A percentile compares a stretch with the other conserved stretches of the same genome.
Conservation (phyloP, 116 monocot species). For the Trichopus zeylanicus region DNA sequence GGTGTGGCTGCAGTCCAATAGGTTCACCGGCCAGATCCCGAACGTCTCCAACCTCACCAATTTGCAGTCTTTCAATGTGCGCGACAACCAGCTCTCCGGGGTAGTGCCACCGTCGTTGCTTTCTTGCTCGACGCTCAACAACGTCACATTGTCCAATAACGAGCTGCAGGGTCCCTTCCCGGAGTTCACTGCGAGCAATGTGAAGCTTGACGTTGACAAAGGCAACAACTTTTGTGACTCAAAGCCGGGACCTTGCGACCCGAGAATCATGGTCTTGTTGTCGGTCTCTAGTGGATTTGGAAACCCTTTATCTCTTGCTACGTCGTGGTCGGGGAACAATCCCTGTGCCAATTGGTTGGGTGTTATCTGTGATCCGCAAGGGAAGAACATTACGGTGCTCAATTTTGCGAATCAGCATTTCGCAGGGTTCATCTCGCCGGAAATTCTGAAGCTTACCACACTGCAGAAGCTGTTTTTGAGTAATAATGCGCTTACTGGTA, state of each 20-base stretch:
- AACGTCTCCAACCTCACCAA: constrained; percentile 44
- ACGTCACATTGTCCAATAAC: constrained; percentile 61
- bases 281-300: constrained; percentile 56
- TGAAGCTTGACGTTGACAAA: constrained; percentile 13
- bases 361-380: constrained; percentile 37
- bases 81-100: constrained; percentile 76
- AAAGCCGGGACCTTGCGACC: constrained; percentile 38
- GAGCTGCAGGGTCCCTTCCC: constrained; percentile 75
- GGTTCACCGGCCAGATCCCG: constrained; percentile 54
- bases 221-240: constrained; percentile 59
- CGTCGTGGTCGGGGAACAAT: constrained; percentile 63
- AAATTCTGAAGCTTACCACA: constrained; percentile 42
- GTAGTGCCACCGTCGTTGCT: constrained; percentile 45
- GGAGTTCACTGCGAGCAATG: constrained; percentile 6
- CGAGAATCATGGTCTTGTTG: constrained; percentile 34
- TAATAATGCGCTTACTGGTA: constrained; percentile 36
- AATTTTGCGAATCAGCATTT: constrained; percentile 50
- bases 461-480: constrained; percentile 45
- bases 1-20: constrained; percentile 51
- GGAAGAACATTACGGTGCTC: constrained; percentile 32
- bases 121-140: constrained; percentile 15
- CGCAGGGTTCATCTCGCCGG: constrained; percentile 54
- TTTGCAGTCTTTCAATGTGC: constrained; percentile 37
- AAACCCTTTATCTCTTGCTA: constrained; percentile 45
- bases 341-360: constrained; percentile 58